Evolutionary conservation across 257 asterid genomes (phyloP), one percentile per base, ranked within the genome.

Genomic region (Nicotiana attenuata): DNA sequence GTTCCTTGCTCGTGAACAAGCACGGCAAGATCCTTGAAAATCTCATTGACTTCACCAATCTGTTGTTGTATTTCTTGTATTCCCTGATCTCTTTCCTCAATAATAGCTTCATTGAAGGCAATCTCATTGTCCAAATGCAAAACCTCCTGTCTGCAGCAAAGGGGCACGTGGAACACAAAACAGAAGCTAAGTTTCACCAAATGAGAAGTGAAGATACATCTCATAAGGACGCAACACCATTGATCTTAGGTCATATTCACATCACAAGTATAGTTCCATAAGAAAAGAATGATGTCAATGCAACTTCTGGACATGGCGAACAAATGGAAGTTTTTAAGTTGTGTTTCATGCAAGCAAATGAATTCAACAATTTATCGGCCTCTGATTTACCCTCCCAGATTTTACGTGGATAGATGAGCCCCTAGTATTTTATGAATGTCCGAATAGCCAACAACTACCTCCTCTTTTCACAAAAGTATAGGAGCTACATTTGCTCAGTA

Each of bases 41-140:
- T 94, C 87, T 92, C 98, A 84, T 91, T 94, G 64, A 96, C 99
- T 92, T 96, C 97, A 52, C 97, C 97, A 76, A 96, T 96, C 87
- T 94, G 98, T 67, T 96, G 96, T 65, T 94, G 97, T 65, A 96
- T 94, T 88, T 96, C 99, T 73, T 96, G 90, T 86, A 96, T 92
- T 19, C 99, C 99, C 65, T 89, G 99, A 15, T 94, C 98, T 83
- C 98, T 89, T 90, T 96, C 99, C 89, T 96, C 98, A 71, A 96
- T 92, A 80, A 92, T 92, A 80, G 98, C 98, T 84, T 96, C 97
- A 63, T 96, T 94, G 88, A 92, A 96, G 80, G 96, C 77, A 83
- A 96, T 94, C 84, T 96, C 98, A 84, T 92, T 96, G 90, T 96
- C 98, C 88, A 94, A 86, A 79, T 91, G 86, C 84, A 94, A 47